phyloP scores from a whole-genome alignment of 768 basidiomycete species.

The Lactarius tabidus region DNA sequence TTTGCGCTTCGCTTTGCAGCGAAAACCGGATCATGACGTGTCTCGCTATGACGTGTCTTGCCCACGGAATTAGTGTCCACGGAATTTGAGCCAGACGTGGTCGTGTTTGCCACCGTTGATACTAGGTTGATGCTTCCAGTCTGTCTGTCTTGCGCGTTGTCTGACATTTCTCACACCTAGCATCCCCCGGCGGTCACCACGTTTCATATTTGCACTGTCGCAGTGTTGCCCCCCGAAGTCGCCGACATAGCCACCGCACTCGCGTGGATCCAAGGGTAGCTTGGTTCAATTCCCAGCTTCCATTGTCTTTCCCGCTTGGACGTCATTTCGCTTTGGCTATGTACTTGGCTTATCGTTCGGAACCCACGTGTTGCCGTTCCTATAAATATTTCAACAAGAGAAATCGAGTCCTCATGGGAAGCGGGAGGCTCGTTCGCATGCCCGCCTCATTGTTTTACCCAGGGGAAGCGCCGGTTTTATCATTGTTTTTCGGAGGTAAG shows the following conservation, averaged over 20 bases:
- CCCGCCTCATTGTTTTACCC: neutral
- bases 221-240: neutral
- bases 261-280: neutral
- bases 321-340: neutral
- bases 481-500: constrained; percentile 7
- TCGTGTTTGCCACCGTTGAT: neutral
- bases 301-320: neutral
- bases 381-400: neutral
- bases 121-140: neutral
- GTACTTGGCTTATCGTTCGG: neutral
- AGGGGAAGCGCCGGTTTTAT: neutral
- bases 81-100: neutral
- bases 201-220: neutral
- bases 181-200: neutral
- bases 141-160: neutral
- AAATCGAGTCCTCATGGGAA: neutral
- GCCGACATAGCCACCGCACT: neutral
- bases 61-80: neutral
- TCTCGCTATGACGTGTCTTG: neutral
- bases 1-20: neutral
- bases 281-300: neutral
- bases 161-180: neutral
- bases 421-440: neutral
- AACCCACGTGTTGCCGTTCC: neutral
- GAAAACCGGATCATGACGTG: neutral